Evolutionary conservation across 257 asterid species (phyloP), one percentile per base, ranked within the genome.

Genomic region (Vinca minor): DNA sequence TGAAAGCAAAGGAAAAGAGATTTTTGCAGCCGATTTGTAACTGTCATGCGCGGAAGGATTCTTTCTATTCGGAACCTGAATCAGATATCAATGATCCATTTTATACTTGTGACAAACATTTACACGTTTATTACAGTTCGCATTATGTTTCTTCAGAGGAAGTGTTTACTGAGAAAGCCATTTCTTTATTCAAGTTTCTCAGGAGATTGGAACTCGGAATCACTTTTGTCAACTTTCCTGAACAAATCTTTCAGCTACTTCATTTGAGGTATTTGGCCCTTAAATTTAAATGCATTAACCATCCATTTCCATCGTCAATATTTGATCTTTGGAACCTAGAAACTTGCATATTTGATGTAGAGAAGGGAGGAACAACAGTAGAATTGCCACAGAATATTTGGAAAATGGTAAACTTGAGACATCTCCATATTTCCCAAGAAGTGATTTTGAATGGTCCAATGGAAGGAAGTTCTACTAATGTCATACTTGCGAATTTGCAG

Each of bases 311-410:
- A 10, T 18, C 53, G 5, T 59, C 58, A 1, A 12, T 52, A 25
- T 8, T 52, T 21, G 18, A 68, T 2, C 39, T 68, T 13, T 47
- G 48, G 18, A 59, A 59, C 41, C 66, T 68, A 7, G 60, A 59
- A 61, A 61, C 65, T 28, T 52, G 58, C 58, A 52, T 52, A 23
- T 25, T 52, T 11, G 18, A 52, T 9, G 58, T 52, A 12, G 58
- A 52, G 15, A 52, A 52, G 58, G 5, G 18, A 17, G 56, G 69
- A 21, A 13, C 52, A 26, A 34, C 38, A 34, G 1, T 23, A 11
- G 58, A 52, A 25, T 10, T 52, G 32, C 34, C 58, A 3, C 38
- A 2, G 38, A 34, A 7, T 34, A 34, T 34, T 34, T 34, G 38
- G 38, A 34, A 34, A 34, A 34, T 34, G 38, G 38, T 34, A 34